phyloP scores from a whole-genome alignment of 306 rosid genomes.

The Castanospermum australe region DNA sequence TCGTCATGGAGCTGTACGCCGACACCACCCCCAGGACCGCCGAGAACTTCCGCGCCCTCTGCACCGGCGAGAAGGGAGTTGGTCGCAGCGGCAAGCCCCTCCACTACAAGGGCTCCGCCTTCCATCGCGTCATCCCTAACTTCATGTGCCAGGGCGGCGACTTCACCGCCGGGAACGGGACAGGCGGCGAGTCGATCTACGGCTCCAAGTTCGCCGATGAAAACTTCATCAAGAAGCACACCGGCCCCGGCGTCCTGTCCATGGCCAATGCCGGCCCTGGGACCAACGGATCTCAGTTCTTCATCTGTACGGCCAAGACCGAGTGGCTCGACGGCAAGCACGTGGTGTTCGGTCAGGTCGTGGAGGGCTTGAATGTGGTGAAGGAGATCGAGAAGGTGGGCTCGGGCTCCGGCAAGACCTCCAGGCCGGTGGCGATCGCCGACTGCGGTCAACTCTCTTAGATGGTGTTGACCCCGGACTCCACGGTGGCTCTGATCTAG shows the following conservation, averaged over 20 bases:
- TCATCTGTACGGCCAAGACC: slow-evolving; percentile 81
- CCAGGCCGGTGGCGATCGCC: slow-evolving; percentile 60
- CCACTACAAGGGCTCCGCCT: slow-evolving; percentile 66
- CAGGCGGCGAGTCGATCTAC: slow-evolving; percentile 94
- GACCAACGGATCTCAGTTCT: slow-evolving; percentile 96
- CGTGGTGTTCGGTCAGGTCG: slow-evolving; percentile 84
- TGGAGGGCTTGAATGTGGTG: slow-evolving; percentile 70
- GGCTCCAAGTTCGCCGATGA: slow-evolving; percentile 90
- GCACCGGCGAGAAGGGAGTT: slow-evolving; percentile 80
- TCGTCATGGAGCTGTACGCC: slow-evolving; percentile 86
- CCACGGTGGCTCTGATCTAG: not conserved
- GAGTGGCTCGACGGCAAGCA: slow-evolving; percentile 95
- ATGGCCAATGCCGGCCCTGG: slow-evolving; percentile 94
- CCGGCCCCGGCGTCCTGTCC: slow-evolving; percentile 78
- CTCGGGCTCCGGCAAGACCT: slow-evolving; percentile 54
- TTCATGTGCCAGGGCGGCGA: slow-evolving; percentile 99
- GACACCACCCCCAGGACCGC: slow-evolving; percentile 75
- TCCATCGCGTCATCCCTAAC: slow-evolving; percentile 72
- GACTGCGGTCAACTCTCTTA: slow-evolving; percentile 83
- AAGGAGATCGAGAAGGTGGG: slow-evolving; percentile 77
- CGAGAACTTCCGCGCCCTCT: slow-evolving; percentile 94
- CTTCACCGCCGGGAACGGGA: slow-evolving; percentile 92
- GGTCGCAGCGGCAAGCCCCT: slow-evolving; percentile 60
- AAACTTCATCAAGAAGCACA: slow-evolving; percentile 89
- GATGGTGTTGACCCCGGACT: not conserved